Evolutionary conservation across 495 filamentous ascomycete species (phyloP), one percentile per base, ranked within the genome.

Genomic region (Hypoxylon rickii): DNA sequence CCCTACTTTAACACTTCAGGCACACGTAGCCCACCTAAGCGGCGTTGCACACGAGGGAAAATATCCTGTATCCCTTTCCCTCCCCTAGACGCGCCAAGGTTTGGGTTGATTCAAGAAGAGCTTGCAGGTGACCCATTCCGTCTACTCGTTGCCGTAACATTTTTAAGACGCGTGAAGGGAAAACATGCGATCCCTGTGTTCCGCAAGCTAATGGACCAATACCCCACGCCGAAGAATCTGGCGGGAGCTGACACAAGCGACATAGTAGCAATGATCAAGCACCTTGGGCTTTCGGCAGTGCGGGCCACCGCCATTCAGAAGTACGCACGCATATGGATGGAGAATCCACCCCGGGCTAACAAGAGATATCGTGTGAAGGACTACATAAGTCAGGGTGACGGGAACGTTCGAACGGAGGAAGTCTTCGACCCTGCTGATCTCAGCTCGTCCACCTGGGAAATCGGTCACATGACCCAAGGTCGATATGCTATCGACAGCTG

Each of bases 401-500:
- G 82, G 5, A 77, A 84, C 46, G 72, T 89, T 19, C 75, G 71
- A 19, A 59, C 57, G 0, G 74, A 68, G 6, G 84, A 88, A 62
- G 74, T 72, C 12, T 70, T 70, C 38, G 33, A 51, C 22, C 22
- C 61, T 0, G 63, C 69, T 60, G 51, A 73, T 43, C 3, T 21
- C 3, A 19, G 51, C 17, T 15, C 40, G 3, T 41, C 71, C 2
- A 87, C 82, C 3, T 96, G 90, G 87, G 93, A 97, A 61, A 85
- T 96, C 51, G 92, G 86, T 0, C 89, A 96, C 67, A 65, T 97
- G 29, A 89, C 92, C 0, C 86, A 89, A n/a, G 93, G 94, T 1
- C 80, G 85, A 1, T 97, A 97, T 70, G 89, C 92, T 0, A 71
- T 96, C 31, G 93, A 97, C 69, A 90, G 86, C 53, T 97, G 91